Evolutionary conservation across 345 rosid species (phyloP), one percentile per base, ranked within the genome.

Genomic region (Schrenkiella parvula): DNA sequence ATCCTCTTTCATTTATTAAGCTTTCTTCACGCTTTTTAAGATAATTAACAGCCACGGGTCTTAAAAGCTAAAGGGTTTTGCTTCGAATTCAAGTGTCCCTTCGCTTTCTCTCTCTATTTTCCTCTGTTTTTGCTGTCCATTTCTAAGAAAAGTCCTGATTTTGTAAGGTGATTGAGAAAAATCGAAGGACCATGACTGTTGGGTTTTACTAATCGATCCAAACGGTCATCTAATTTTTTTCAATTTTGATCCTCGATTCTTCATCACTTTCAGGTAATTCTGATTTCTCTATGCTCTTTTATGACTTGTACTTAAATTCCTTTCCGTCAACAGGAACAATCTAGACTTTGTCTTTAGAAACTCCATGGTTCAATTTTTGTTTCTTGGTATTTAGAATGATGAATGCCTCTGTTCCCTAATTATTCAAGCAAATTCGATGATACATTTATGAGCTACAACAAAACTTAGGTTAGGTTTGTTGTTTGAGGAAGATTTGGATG

Each of bases 1-100:
- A 2, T 54, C 39, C 31, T 8, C 50, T 51, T 51, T 51, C 69
- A 68, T 68, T 42, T 52, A 75, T 42, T 51, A 68, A 75, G 68
- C 50, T 31, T 60, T 68, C 79, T 75, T 61, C 79, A 75, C 70
- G 68, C 74, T 68, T 68, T 68, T 75, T 43, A 53, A 75, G 74
- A 62, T 46, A 75, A 75, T 61, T 75, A 75, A 68, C 74, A 68
- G 68, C 47, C 74, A 68, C 79, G 79, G 75, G 56, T 53, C 66
- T 19, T 66, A 14, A 56, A 75, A 60, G 73, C 28, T 47, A n/a
- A 58, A 41, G 68, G 26, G 4, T 64, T 64, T 70, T 64, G 76
- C 80, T 76, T 76, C 71, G 55, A 64, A 22, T 48, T 76, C 76
- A 76, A 76, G 76, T 53, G 80, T 70, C 38, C 54, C 17, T 54